Base-by-base conservation (phyloP, 164 flowering plant species). In the Sedum album region DNA sequence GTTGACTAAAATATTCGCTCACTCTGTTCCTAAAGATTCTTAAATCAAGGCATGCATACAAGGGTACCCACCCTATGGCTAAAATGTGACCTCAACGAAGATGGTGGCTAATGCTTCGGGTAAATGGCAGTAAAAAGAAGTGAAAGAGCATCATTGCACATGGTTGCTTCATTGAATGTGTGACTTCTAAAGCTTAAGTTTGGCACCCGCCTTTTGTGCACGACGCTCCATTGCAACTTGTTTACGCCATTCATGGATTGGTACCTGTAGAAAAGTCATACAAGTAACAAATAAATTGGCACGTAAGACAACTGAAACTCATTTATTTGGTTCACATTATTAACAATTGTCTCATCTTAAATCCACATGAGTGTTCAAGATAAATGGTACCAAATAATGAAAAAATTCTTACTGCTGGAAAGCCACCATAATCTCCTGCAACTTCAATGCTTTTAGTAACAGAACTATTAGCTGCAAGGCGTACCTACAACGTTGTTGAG, bases 391-490 rank as follows among this genome's bases (percentile, higher is more conserved):
- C 60, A 0, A n/a, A 8, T 30, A 15, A 15, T 0, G 44, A 53
- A 9, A 25, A 5, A 65, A 51, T 73, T 9, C 87, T 78, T 82
- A 93, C 97, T 60, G 97, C 97, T 69, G 98, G 96, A 72, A 91
- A 91, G 76, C 98, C 98, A 49, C 95, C 96, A 77, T 89, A 94
- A 74, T 91, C 96, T 11, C 97, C 96, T 25, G 91, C 77, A 73
- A 84, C 81, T 70, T 17, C 82, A 68, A 94, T 94, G 82, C 84
- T 82, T 78, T 85, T 91, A 26, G 93, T 88, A 60, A 89, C 93
- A 74, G 84, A 81, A 78, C 91, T 89, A 76, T 82, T 84, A 49
- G 89, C 98, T 46, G 96, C 98, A 69, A 94, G 87, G 26, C 96
- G 83, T 13, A 94, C 98, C 97, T 94, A 82, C 55, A 76, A 67